Conservation (phyloP, 257 asterid species). For the Solanum corneliomulleri region DNA sequence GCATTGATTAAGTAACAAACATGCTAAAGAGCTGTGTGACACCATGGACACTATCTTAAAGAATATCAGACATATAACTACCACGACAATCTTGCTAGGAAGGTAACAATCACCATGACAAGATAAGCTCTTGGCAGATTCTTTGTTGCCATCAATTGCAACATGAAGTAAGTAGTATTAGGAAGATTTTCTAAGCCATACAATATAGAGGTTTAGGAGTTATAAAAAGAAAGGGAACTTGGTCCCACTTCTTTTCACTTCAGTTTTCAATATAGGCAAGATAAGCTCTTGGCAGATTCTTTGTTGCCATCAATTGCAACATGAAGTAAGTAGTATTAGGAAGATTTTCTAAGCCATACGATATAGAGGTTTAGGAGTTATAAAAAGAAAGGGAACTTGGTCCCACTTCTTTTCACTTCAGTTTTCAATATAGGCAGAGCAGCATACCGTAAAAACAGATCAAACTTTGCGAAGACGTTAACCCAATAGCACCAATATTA, state of each 20-base stretch:
- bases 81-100: neutral
- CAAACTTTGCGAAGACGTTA: neutral
- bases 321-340: neutral
- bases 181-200: neutral
- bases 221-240: neutral
- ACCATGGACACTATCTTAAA: neutral
- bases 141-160: neutral
- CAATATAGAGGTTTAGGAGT: neutral
- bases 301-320: neutral
- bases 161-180: neutral
- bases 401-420: neutral
- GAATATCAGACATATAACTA: neutral
- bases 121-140: neutral
- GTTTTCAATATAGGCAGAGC: neutral
- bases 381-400: neutral
- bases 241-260: neutral
- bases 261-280: neutral
- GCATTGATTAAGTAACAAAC: conserved; percentile 11
- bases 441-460: neutral
- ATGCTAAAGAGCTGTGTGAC: neutral
- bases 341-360: neutral
- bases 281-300: neutral
- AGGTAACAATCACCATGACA: neutral
- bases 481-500: neutral
- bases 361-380: neutral